Base-by-base conservation (phyloP, 805 yeast species). In the Yamadazyma takamatsuzukensis region DNA sequence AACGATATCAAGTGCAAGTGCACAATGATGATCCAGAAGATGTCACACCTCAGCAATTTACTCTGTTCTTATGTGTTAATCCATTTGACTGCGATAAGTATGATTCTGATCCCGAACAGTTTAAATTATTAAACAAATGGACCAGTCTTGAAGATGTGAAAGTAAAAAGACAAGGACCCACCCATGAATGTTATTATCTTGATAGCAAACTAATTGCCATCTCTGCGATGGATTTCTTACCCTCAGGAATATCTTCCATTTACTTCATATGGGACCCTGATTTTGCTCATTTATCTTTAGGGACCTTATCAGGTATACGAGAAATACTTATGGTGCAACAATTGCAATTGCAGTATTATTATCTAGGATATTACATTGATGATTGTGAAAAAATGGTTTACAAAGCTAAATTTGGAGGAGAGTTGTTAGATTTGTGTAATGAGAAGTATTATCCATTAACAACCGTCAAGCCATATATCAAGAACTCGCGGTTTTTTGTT, bases 251-350 rank as follows among this genome's bases (percentile, higher is more conserved):
- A 0, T 86, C 96, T 0, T 79, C 95, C 0, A 89, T 89, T 1
- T 88, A 89, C 53, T 83, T 89, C 51, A 76, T 88, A 9, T 86
- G 93, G 84, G 89, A 87, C 50, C 93, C 94, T 0, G 89, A 78
- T 33, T 81, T 68, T 49, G 78, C 80, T 4, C 68, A 74, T 32
- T 59, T 79, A 44, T 80, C 85, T 0, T 54, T 88, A 18, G 97
- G 97, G 0, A 85, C 85, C 16, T 52, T 88, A 2, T 78, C 88
- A 39, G 90, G 85, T 0, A 48, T 87, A 17, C 58, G 83, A 24
- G 97, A 88, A 48, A 59, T 85, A 23, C 65, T 74, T 2, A 49
- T 84, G 53, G 61, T 78, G 4, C 43, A 66, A 17, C 53, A 70
- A 25, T 57, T 76, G 23, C 61, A 64, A 6, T 28, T 64, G 28